Conservation (phyloP, 164 flowering plant genomes). For the Platanus orientalis region DNA sequence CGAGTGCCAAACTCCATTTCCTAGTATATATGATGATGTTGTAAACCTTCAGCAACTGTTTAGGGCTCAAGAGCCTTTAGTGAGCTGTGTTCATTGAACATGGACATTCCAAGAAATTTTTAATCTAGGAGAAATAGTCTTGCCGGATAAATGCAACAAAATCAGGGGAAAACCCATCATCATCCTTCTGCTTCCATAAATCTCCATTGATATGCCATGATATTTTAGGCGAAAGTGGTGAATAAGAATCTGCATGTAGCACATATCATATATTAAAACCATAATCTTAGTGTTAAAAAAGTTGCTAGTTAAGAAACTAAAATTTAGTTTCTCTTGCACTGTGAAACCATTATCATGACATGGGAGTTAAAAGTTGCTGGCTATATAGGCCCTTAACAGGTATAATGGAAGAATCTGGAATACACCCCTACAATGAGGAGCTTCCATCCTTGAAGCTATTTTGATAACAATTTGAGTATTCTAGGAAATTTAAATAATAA, state of each 20-base stretch:
- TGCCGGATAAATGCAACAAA: slow-evolving; percentile 50
- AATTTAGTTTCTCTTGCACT: too few relatives aligned
- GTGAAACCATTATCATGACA: too few relatives aligned
- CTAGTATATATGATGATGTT: neutral
- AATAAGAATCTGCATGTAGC: slow-evolving; percentile 52
- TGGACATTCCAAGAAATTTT: neutral
- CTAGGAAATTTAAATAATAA: too few relatives aligned
- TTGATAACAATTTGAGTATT: too few relatives aligned
- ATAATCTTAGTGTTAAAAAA: too few relatives aligned
- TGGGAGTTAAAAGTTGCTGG: too few relatives aligned
- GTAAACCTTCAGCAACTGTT: slow-evolving; percentile 6
- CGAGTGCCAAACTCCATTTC: neutral
- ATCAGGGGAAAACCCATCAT: slow-evolving; percentile 45
- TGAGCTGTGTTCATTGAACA: neutral
- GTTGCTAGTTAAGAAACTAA: too few relatives aligned
- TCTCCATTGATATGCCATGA: slow-evolving; percentile 80
- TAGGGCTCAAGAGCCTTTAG: neutral
- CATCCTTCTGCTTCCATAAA: slow-evolving; percentile 68
- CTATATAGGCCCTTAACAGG: too few relatives aligned
- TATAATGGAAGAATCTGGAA: too few relatives aligned
- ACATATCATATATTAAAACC: neutral
- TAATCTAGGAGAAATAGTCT: slow-evolving; percentile 46
- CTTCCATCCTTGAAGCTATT: too few relatives aligned
- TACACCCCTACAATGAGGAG: too few relatives aligned
- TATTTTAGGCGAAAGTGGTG: slow-evolving; percentile 66